A percentile compares a stretch with the other conserved stretches of the same genome.
These are phyloP conservation scores for Ilyonectria robusta DNA, from an alignment of 2,329 filamentous ascomycete species.

Conservation along the genomic window DNA sequence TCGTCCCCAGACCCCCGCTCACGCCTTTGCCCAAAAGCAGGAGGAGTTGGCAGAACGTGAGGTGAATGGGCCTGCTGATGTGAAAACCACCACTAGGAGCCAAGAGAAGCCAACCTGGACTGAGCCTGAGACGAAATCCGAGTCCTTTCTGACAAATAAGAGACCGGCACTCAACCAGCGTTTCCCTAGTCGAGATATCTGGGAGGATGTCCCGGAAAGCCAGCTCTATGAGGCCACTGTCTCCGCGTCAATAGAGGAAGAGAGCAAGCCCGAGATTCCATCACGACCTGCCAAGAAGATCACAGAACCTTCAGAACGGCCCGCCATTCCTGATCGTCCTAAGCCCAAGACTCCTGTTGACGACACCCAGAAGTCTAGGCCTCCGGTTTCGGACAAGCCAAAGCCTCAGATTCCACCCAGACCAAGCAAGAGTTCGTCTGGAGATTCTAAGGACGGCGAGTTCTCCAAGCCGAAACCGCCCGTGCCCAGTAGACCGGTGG, in stretches of 20 bases:
- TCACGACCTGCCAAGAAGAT: constrained; percentile 56
- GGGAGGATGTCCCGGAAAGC: constrained; percentile 94
- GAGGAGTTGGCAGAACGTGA: constrained; percentile 76
- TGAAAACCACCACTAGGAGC: constrained; percentile 46
- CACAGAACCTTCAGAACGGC: constrained; percentile 57
- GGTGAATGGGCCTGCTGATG: constrained; percentile 47
- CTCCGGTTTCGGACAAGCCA: constrained; percentile 65
- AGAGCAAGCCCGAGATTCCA: constrained; percentile 50
- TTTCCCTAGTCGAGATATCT: constrained; percentile 93
- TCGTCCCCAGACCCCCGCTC: constrained; percentile 69
- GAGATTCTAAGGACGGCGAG: constrained; percentile 59
- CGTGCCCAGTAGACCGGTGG: constrained; percentile 80
- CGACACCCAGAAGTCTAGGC: constrained; percentile 55
- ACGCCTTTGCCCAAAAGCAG: constrained; percentile 76
- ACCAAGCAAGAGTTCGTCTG: constrained; percentile 66
- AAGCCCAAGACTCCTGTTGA: constrained; percentile 64
- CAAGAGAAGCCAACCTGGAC: constrained; percentile 61
- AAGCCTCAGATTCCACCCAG: constrained; percentile 75
- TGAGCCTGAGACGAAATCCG: constrained; percentile 60
- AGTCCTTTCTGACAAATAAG: constrained; percentile 61
- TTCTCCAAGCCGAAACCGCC: constrained; percentile 83
- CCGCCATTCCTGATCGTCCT: constrained; percentile 65
- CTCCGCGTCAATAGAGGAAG: constrained; percentile 51
- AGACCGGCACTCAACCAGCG: constrained; percentile 75
- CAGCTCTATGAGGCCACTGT: constrained; percentile 85